A percentile compares a stretch with the other conserved stretches of the same genome.
phyloP scores from a whole-genome alignment of 805 yeast species.

The Yarrowia sp. region DNA sequence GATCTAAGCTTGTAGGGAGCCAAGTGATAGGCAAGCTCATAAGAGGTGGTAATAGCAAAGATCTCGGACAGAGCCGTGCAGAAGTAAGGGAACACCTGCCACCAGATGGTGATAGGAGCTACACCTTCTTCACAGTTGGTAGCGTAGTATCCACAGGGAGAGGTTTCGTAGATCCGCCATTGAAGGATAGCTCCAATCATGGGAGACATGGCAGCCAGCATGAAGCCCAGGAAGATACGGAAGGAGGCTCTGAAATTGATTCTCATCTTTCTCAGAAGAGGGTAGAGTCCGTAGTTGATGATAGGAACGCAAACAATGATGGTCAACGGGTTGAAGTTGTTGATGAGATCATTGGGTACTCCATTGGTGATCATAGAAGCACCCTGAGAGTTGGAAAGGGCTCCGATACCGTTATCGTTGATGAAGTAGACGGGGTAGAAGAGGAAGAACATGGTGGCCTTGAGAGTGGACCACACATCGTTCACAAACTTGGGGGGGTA shows the following conservation, averaged over 20 bases:
- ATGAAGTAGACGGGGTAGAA: slow-evolving; percentile 24
- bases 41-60: slow-evolving; percentile 14
- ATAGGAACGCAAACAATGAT: slow-evolving; percentile 5
- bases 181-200: slow-evolving; percentile 21
- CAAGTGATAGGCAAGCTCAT: slow-evolving; percentile 18
- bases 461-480: slow-evolving; percentile 3
- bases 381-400: slow-evolving; percentile 59
- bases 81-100: slow-evolving; percentile 23
- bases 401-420: slow-evolving; percentile 47
- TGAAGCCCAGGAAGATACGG: slow-evolving; percentile 19
- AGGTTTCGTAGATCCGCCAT: slow-evolving; percentile 17
- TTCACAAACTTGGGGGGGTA: slow-evolving; percentile 54
- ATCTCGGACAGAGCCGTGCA: slow-evolving; percentile 21
- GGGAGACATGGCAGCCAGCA: slow-evolving; percentile 11
- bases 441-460: slow-evolving; percentile 15
- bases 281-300: slow-evolving; percentile 15
- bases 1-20: slow-evolving; percentile 20
- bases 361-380: slow-evolving; percentile 61
- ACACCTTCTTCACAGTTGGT: slow-evolving; percentile 9
- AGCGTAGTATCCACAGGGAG: slow-evolving; percentile 27
- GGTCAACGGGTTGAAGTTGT: slow-evolving; percentile 55
- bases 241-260: slow-evolving; percentile 8
- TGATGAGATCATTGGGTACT: slow-evolving; percentile 64
- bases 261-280: not conserved
- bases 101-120: slow-evolving; percentile 17